Percentiles rank a stretch among this genome's conserved stretches.
These are phyloP conservation scores for Halophytophthora batemanensis DNA, from an alignment of 352 stramenopile species.

Conservation along the genomic window DNA sequence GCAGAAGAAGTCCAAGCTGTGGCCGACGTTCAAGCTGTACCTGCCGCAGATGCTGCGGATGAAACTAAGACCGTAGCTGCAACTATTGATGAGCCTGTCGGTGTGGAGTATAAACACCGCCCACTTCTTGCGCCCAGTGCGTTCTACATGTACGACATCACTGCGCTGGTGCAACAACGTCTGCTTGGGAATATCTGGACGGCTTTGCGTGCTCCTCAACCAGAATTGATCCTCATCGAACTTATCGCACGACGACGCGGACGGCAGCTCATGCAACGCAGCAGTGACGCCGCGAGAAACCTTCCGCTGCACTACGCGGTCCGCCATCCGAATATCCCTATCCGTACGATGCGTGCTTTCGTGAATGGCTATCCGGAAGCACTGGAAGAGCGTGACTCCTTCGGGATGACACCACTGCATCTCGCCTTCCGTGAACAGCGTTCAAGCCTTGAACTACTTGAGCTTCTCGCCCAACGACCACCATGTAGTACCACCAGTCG, in stretches of 20 bases:
- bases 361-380: slow-evolving; percentile 38
- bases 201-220: slow-evolving; percentile 22
- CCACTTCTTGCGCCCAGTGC: slow-evolving; percentile 26
- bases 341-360: slow-evolving; percentile 37
- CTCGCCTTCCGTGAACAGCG: slow-evolving; percentile 46
- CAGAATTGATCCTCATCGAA: slow-evolving; percentile 37
- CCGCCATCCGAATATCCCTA: slow-evolving; percentile 28
- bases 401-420: slow-evolving; percentile 63
- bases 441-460: slow-evolving; percentile 16
- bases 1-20: too few relatives aligned
- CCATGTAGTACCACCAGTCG: not conserved
- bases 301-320: slow-evolving; percentile 63
- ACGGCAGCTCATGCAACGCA: slow-evolving; percentile 50
- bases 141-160: slow-evolving; percentile 44
- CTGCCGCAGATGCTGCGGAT: too few relatives aligned
- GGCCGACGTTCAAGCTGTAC: too few relatives aligned
- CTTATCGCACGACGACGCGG: slow-evolving; percentile 47
- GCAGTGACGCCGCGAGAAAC: slow-evolving; percentile 32
- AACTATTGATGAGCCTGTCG: too few relatives aligned
- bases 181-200: slow-evolving; percentile 51
- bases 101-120: slow-evolving; percentile 8
- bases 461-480: slow-evolving; percentile 23
- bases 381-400: slow-evolving; percentile 35
- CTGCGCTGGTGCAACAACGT: slow-evolving; percentile 38
- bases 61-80: too few relatives aligned